Evolutionary conservation across 331 rosid species (phyloP), one percentile per base, ranked within the genome.

Genomic region (Pyracantha coccinea): DNA sequence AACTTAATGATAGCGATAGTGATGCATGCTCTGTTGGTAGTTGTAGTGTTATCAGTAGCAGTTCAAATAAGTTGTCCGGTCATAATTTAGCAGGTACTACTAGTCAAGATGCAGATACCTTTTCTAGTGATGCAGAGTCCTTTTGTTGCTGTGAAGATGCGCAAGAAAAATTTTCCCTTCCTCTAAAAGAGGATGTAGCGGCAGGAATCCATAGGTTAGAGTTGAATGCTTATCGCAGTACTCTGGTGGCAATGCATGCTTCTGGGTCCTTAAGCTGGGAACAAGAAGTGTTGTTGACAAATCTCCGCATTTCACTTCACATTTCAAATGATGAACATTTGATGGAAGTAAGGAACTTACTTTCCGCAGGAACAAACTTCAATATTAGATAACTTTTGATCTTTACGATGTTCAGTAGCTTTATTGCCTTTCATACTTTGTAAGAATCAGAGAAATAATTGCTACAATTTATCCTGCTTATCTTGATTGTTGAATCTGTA

Each of bases 201-300:
- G 86, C 76, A 20, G 75, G 78, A 78, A 85, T 76, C 69, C 97
- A 92, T 84, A 87, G 85, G 88, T 84, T 89, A 86, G 96, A 92
- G 91, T 80, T 95, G 83, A 77, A 80, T 66, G 93, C 89, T 68
- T 95, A 90, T 83, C 79, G 79, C 68, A 75, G 81, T 59, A 88
- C 90, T 72, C 77, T 95, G 81, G 82, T 72, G 81, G 87, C 82
- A 81, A 80, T 95, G 83, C 86, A 85, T 89, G 89, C 88, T 78
- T 90, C 90, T 66, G 97, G 99, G 78, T 85, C 91, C 85, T 82
- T 95, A 84, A 95, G 91, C 79, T 95, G 97, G 99, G 97, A 90
- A 79, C 83, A 92, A 38, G 92, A 90, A 89, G 91, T 74, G 52
- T 74, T 87, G 68, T 79, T 95, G 87, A 92, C 99, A 69, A 89